These are phyloP conservation scores for Tolypocladium nubicola DNA, from an alignment of 2,329 filamentous ascomycete genomes.

Conservation along the genomic window DNA sequence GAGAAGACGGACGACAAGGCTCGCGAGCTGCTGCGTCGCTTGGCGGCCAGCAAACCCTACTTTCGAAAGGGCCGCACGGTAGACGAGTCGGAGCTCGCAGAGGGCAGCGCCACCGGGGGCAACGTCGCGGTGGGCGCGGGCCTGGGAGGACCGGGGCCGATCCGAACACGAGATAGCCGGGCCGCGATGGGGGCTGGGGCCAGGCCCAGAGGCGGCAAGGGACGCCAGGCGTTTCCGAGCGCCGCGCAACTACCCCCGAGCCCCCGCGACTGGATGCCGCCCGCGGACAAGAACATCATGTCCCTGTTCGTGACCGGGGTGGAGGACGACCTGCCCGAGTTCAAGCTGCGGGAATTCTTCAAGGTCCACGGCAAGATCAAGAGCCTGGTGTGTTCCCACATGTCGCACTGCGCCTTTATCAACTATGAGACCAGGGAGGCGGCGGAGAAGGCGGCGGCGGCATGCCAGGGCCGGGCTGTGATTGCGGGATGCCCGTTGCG, in stretches of 20 bases:
- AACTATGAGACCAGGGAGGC: conserved; percentile 81
- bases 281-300: conserved; percentile 73
- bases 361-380: conserved; percentile 80
- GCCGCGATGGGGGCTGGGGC: conserved; percentile 41
- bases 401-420: conserved; percentile 93
- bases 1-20: conserved; percentile 97
- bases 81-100: conserved; percentile 39
- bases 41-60: conserved; percentile 91
- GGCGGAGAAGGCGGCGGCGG: conserved; percentile 75
- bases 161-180: conserved; percentile 60
- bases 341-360: conserved; percentile 86
- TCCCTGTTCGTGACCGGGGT: conserved; percentile 92
- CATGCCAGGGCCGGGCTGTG: conserved; percentile 79
- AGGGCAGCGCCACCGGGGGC: conserved; percentile 26
- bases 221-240: conserved; percentile 53
- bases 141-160: conserved; percentile 58
- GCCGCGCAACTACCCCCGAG: conserved; percentile 67
- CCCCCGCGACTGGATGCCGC: conserved; percentile 77
- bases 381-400: conserved; percentile 89
- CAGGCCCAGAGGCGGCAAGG: conserved; percentile 29
- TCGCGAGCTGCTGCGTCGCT: conserved; percentile 68
- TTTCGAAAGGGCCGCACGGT: conserved; percentile 78
- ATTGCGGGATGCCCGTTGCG: conserved; percentile 85
- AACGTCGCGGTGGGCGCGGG: conserved; percentile 44
- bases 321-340: conserved; percentile 90